Evolutionary conservation across 1,139 yeast genomes (phyloP).

Genomic region (Debaryomyces robertsiae): DNA sequence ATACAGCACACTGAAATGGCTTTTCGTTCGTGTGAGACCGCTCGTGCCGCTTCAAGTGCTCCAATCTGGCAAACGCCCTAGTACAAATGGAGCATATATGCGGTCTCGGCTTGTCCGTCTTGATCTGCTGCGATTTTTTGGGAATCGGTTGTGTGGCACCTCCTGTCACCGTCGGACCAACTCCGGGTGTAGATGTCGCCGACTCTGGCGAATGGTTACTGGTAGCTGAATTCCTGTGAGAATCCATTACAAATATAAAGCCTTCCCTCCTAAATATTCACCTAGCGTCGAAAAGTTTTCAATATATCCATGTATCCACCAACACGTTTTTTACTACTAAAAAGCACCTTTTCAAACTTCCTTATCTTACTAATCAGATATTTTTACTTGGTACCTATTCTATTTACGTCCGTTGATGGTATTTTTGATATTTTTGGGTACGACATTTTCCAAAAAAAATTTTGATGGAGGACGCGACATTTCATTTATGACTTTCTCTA

Average conservation of each 20-base stretch:
- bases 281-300: neutral
- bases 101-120: constrained; percentile 90
- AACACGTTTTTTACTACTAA: neutral
- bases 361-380: neutral
- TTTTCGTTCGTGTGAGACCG: constrained; percentile 95
- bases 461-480: constrained; percentile 6
- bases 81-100: constrained; percentile 92
- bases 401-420: constrained; percentile 3
- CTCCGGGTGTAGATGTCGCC: constrained; percentile 4
- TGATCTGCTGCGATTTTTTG: constrained; percentile 77
- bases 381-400: neutral
- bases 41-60: constrained; percentile 92
- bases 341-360: neutral
- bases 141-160: constrained; percentile 68
- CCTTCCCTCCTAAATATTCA: constrained; percentile 1
- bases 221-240: constrained; percentile 8
- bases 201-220: constrained; percentile 6
- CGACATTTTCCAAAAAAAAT: constrained; percentile 7
- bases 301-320: neutral
- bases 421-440: constrained; percentile 4
- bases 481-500: no score
- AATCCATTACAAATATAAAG: constrained; percentile 2
- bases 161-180: neutral
- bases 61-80: constrained; percentile 91
- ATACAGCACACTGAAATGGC: constrained; percentile 69